Evolutionary conservation across 257 asterid species (phyloP).

Genomic region (Solanum virginianum): DNA sequence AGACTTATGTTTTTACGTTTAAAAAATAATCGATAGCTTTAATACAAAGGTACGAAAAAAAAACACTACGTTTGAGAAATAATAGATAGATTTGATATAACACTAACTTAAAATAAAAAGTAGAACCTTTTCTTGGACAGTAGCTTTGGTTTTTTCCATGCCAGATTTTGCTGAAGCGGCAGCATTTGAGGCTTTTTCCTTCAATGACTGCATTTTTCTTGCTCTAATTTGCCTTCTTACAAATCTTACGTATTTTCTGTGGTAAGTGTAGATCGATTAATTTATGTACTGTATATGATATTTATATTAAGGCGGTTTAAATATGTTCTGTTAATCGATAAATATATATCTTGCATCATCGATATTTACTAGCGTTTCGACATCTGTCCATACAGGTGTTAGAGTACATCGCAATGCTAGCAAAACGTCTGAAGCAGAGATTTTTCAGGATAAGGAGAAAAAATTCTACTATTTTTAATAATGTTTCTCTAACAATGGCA

Average conservation of each 20-base stretch:
- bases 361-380: neutral
- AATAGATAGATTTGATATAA: no score
- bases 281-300: neutral
- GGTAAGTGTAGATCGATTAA: neutral
- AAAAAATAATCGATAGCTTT: no score
- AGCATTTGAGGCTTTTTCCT: conserved; percentile 46
- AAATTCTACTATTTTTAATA: no score
- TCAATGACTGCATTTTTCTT: conserved; percentile 39
- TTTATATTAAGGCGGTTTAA: neutral
- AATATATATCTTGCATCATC: neutral
- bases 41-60: no score
- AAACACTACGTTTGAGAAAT: no score
- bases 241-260: neutral
- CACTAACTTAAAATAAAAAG: neutral
- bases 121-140: conserved; percentile 46
- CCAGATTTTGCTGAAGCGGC: conserved; percentile 74
- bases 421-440: neutral
- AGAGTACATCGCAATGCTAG: neutral
- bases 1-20: no score
- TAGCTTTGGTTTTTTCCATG: conserved; percentile 58
- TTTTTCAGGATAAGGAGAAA: neutral
- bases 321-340: neutral
- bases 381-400: neutral
- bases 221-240: neutral
- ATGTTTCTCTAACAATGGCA: no score